These are phyloP conservation scores for Haplosporangium sp. DNA, from an alignment of 371 early-diverging fungal genomes.

Conservation along the genomic window DNA sequence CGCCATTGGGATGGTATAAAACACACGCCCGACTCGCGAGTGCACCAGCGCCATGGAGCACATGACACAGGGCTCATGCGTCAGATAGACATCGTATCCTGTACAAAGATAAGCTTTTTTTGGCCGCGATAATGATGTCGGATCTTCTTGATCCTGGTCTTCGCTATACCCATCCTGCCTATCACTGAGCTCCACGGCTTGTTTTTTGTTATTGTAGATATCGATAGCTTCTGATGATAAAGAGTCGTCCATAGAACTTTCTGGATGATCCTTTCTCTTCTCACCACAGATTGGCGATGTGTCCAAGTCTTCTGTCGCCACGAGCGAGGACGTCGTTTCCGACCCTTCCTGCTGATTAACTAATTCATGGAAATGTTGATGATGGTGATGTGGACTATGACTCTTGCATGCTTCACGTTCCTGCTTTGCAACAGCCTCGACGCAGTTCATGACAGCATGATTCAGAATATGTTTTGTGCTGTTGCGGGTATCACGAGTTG, in stretches of 20 bases:
- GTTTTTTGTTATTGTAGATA: not conserved
- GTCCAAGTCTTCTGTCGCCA: not conserved
- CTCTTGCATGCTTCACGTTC: constrained; percentile 26
- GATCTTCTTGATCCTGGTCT: not conserved
- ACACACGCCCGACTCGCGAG: constrained; percentile 81
- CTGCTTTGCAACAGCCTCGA: constrained; percentile 59
- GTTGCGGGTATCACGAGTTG: constrained; percentile 60
- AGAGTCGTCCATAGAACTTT: not conserved
- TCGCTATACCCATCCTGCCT: not conserved
- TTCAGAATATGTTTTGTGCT: constrained; percentile 62
- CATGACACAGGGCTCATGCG: constrained; percentile 79
- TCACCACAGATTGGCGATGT: constrained; percentile 31
- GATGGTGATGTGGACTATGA: constrained; percentile 16
- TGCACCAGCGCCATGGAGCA: constrained; percentile 86
- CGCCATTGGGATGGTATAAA: constrained; percentile 67
- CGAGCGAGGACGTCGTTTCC: not conserved
- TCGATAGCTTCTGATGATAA: not conserved
- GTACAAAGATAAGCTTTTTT: constrained; percentile 68
- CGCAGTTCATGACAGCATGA: constrained; percentile 74
- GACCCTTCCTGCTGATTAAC: not conserved
- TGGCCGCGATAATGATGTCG: not conserved
- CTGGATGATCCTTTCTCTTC: constrained; percentile 35
- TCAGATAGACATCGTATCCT: constrained; percentile 69
- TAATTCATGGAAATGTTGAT: constrained; percentile 11
- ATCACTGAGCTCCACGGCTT: not conserved